phyloP scores from a whole-genome alignment of 2,329 filamentous ascomycete species.

The Thelonectria rubi region DNA sequence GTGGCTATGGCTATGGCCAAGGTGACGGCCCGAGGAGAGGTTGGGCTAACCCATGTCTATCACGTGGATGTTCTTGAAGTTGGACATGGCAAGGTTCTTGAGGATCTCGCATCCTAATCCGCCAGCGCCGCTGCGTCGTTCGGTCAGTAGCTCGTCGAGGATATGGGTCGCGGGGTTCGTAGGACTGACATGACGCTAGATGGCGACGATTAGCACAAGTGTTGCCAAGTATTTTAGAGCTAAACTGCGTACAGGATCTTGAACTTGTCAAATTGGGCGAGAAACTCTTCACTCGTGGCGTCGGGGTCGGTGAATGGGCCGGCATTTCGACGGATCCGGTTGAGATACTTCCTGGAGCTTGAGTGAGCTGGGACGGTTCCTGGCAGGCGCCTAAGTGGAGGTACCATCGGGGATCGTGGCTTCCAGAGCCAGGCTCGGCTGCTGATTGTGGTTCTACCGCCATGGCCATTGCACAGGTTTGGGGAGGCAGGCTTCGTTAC shows the following conservation, averaged over 20 bases:
- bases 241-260: slow-evolving; percentile 73
- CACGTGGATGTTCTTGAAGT: slow-evolving; percentile 96
- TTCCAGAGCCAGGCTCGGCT: background rate
- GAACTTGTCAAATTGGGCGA: slow-evolving; percentile 69
- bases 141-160: slow-evolving; percentile 29
- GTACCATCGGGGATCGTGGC: slow-evolving; percentile 50
- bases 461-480: background rate
- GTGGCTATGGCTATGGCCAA: background rate
- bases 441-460: background rate
- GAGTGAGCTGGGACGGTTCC: slow-evolving; percentile 26
- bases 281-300: slow-evolving; percentile 60
- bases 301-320: slow-evolving; percentile 84
- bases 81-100: slow-evolving; percentile 93
- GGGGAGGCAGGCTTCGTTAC: background rate
- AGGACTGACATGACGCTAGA: slow-evolving; percentile 61
- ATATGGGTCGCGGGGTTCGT: slow-evolving; percentile 22
- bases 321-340: slow-evolving; percentile 77
- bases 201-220: slow-evolving; percentile 26
- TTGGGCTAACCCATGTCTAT: slow-evolving; percentile 91
- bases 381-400: background rate
- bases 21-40: background rate
- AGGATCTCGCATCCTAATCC: slow-evolving; percentile 96
- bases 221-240: background rate
- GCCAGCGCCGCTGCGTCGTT: slow-evolving; percentile 77
- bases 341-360: slow-evolving; percentile 77